Conservation (phyloP, 78 protist genomes). For the Capsaspora owczarzaki region DNA sequence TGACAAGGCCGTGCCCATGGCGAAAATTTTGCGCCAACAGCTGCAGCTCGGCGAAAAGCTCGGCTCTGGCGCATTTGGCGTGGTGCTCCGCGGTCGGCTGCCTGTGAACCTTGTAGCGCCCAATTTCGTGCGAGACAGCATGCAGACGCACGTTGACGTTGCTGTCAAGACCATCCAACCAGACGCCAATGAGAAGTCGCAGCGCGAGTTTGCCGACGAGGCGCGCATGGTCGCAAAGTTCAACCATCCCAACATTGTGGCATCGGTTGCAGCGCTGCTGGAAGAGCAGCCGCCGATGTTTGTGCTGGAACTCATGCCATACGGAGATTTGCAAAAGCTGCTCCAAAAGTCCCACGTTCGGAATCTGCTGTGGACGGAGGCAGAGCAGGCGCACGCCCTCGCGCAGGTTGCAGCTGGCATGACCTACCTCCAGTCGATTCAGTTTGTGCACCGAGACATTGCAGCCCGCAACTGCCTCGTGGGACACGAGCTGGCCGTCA, state of each 20-base stretch:
- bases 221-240: background rate
- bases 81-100: no score
- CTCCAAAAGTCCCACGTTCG: background rate
- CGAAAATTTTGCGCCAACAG: no score
- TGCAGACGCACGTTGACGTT: no score
- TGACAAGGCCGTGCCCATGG: no score
- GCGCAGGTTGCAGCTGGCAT: background rate
- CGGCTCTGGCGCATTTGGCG: no score
- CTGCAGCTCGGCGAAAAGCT: no score
- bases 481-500: background rate
- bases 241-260: background rate
- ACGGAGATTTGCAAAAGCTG: background rate
- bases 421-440: background rate
- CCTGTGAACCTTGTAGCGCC: no score
- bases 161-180: no score
- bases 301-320: background rate
- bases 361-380: background rate
- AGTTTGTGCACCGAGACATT: background rate
- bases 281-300: background rate
- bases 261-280: background rate
- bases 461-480: conserved; percentile 6
- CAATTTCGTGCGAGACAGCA: no score
- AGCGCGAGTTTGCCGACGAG: background rate
- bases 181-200: no score
- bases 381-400: background rate